A percentile compares a stretch with the other conserved stretches of the same genome.
These are phyloP conservation scores for Fusarium transvaalense DNA, from an alignment of 2,329 filamentous ascomycete genomes.

Conservation along the genomic window DNA sequence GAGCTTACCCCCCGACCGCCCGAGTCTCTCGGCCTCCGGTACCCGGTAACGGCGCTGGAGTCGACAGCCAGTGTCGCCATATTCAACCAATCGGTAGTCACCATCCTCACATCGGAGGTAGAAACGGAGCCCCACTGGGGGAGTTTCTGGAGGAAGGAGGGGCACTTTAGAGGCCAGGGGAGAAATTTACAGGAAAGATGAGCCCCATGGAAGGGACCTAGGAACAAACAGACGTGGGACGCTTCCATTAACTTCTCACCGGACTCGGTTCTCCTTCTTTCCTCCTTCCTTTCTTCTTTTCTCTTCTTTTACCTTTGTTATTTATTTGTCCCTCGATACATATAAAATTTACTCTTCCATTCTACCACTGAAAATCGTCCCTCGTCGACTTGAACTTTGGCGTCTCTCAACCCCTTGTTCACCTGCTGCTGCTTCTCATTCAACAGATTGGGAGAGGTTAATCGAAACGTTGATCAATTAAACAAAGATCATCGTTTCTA, in stretches of 20 bases:
- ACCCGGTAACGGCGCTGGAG: constrained; percentile 45
- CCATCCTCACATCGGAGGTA: constrained; percentile 37
- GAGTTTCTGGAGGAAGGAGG: constrained; percentile 32
- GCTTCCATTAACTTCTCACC: constrained; percentile 16
- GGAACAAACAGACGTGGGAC: constrained; percentile 29
- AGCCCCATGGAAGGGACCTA: background rate
- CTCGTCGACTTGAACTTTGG: constrained; percentile 13
- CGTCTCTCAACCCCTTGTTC: constrained; percentile 10
- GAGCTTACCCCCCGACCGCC: constrained; percentile 19
- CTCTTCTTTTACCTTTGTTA: constrained; percentile 13
- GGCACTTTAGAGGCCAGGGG: constrained; percentile 26
- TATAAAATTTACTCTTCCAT: constrained; percentile 4
- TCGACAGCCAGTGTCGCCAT: constrained; percentile 9
- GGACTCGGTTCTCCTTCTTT: constrained; percentile 16
- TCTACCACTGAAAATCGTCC: background rate
- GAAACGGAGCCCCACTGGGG: constrained; percentile 43
- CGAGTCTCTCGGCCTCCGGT: constrained; percentile 42
- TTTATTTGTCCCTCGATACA: constrained; percentile 32
- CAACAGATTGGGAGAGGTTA: constrained; percentile 41
- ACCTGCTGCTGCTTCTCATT: constrained; percentile 48
- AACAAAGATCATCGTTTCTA: constrained; percentile 40
- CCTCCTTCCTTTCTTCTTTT: constrained; percentile 1
- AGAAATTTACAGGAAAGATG: constrained; percentile 42
- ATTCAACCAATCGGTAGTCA: constrained; percentile 36
- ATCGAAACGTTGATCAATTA: constrained; percentile 29